phyloP scores from a whole-genome alignment of 202 grass and related monocot genomes.

The Elaeis oleifera region DNA sequence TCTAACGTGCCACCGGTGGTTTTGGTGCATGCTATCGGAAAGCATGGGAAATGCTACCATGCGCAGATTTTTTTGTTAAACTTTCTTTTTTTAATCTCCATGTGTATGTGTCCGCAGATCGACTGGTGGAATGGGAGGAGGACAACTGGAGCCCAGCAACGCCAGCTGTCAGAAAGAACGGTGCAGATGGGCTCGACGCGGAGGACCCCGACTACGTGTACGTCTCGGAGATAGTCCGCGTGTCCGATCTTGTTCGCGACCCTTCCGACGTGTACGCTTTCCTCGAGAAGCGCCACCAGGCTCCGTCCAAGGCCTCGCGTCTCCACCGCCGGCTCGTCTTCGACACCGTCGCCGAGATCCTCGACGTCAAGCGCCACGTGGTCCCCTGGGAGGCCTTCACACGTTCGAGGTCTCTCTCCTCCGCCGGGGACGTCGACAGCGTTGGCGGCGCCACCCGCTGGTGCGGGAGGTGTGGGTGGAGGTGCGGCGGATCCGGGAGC shows the following conservation, averaged over 20 bases:
- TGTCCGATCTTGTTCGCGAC: not conserved
- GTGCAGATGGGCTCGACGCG: not conserved
- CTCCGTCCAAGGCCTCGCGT: not conserved
- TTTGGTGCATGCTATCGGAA: too few species aligned
- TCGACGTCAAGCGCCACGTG: constrained; percentile 6
- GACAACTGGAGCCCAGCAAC: not conserved
- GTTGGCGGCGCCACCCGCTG: not conserved
- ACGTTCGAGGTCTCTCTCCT: too few species aligned
- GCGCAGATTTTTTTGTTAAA: too few species aligned
- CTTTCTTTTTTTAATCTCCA: not conserved
- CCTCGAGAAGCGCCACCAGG: constrained; percentile 4
- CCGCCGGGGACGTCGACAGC: too few species aligned
- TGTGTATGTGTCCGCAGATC: not conserved
- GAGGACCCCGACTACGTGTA: constrained; percentile 9
- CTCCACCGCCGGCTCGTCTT: constrained; percentile 3
- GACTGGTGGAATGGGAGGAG: constrained; percentile 6
- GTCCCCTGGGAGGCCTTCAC: not conserved
- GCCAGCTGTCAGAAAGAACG: not conserved
- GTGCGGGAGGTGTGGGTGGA: not conserved
- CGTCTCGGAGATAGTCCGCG: constrained; percentile 14
- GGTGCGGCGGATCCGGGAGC: not conserved
- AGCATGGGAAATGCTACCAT: too few species aligned
- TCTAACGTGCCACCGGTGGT: too few species aligned
- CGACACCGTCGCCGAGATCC: constrained; percentile 7
- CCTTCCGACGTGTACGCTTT: constrained; percentile 2